Evolutionary conservation across 139 green algal genomes (phyloP).

Genomic region (Diplosphaera chodatii): DNA sequence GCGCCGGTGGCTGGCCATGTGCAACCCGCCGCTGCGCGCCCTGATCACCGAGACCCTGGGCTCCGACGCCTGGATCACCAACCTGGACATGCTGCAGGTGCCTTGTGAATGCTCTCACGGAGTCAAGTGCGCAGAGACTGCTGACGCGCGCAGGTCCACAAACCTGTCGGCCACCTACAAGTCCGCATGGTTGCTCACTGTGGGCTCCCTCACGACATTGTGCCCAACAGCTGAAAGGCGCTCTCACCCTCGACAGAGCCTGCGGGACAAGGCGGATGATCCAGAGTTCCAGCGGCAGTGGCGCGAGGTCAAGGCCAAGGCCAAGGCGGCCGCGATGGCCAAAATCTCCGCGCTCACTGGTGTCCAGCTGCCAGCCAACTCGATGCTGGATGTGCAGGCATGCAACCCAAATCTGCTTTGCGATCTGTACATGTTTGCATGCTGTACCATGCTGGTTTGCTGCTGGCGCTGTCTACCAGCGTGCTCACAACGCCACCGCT

Average conservation of each 20-base stretch:
- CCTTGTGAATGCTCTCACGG: not conserved
- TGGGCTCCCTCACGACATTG: no score
- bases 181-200: no score
- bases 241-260: no score
- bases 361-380: constrained; percentile 56
- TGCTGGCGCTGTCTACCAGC: not conserved
- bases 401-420: not conserved
- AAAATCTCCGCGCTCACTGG: constrained; percentile 72
- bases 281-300: constrained; percentile 63
- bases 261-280: constrained; percentile 49
- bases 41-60: constrained; percentile 88
- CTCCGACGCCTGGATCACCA: constrained; percentile 84
- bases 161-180: no score
- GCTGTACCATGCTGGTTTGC: no score
- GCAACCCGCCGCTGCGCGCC: constrained; percentile 82
- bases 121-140: no score
- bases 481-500: not conserved
- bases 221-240: no score
- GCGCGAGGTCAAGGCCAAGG: constrained; percentile 74
- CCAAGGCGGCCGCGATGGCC: constrained; percentile 71
- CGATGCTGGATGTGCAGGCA: constrained; percentile 91
- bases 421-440: no score
- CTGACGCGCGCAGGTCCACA: no score
- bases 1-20: constrained; percentile 88
- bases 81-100: constrained; percentile 52